Evolutionary conservation across 108 stramenopile genomes (phyloP).

Genomic region (Cyclostephanos tholiformis): DNA sequence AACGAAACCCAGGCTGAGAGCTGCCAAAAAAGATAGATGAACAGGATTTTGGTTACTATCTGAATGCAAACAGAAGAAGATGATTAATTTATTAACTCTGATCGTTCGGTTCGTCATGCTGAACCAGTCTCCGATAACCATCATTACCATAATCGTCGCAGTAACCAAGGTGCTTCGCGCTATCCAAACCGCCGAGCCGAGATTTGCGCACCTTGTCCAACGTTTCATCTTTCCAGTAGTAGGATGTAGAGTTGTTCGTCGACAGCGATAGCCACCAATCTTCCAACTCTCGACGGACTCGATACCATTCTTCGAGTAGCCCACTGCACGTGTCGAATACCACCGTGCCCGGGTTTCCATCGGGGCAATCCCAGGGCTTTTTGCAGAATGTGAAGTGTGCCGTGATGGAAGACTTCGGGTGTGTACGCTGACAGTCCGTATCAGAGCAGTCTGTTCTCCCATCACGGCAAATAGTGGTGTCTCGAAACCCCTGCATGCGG

Average conservation of each 20-base stretch:
- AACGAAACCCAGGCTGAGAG: neutral
- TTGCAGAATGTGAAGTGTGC: constrained; percentile 75
- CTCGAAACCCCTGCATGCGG: constrained; percentile 24
- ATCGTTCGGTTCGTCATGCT: constrained; percentile 5
- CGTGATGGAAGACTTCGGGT: constrained; percentile 48
- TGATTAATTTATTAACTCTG: neutral
- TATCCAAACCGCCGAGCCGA: constrained; percentile 12
- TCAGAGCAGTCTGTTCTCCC: constrained; percentile 51
- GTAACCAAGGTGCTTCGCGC: constrained; percentile 16
- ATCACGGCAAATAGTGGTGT: constrained; percentile 47
- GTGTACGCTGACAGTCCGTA: constrained; percentile 56
- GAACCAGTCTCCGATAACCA: constrained; percentile 20
- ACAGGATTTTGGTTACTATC: neutral
- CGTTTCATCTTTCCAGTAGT: constrained; percentile 28
- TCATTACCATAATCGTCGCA: constrained; percentile 14
- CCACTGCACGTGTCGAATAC: constrained; percentile 39
- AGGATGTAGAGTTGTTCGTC: constrained; percentile 7
- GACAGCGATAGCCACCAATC: constrained; percentile 44
- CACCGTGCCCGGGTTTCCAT: constrained; percentile 41
- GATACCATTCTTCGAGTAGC: constrained; percentile 46
- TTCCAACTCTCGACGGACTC: constrained; percentile 49
- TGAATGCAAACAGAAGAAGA: no score
- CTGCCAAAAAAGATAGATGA: neutral
- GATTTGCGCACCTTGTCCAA: constrained; percentile 5
- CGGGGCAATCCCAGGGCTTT: constrained; percentile 68